phyloP scores from a whole-genome alignment of 192 early-diverging fungal genomes.

The Coemansia sp. region DNA sequence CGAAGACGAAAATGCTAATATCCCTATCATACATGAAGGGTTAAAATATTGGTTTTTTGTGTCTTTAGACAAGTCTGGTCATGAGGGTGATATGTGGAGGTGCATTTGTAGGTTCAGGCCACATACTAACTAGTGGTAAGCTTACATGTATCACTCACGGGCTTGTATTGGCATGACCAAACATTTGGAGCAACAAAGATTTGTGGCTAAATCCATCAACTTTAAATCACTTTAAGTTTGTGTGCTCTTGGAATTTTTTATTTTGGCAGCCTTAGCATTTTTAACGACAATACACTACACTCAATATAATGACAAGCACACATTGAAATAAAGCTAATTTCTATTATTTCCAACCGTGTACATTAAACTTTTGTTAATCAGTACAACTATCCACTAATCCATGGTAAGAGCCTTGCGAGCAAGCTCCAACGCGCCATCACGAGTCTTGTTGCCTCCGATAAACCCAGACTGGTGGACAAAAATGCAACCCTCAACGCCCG shows the following conservation, averaged over 20 bases:
- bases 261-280: neutral
- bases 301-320: neutral
- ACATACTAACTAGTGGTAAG: neutral
- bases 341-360: too few species aligned
- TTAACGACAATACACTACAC: neutral
- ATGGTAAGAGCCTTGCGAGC: slow-evolving; percentile 55
- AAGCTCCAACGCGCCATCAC: slow-evolving; percentile 70
- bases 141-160: neutral
- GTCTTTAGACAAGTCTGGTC: neutral
- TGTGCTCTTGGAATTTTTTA: too few species aligned
- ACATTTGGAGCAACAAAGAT: neutral
- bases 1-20: neutral
- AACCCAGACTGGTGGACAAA: slow-evolving; percentile 90
- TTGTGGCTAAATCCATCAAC: too few species aligned
- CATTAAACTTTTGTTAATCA: neutral
- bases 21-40: neutral
- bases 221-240: too few species aligned
- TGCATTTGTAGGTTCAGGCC: neutral
- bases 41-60: neutral
- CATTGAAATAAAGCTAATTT: too few species aligned
- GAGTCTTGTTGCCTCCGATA: slow-evolving; percentile 83
- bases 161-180: neutral
- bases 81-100: neutral
- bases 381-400: slow-evolving; percentile 18
- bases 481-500: slow-evolving; percentile 76